Percentiles rank a stretch among this genome's conserved stretches.
Evolutionary conservation across 2,329 filamentous ascomycete species (phyloP).

Genomic region (Macrophomina pseudophaseolina): DNA sequence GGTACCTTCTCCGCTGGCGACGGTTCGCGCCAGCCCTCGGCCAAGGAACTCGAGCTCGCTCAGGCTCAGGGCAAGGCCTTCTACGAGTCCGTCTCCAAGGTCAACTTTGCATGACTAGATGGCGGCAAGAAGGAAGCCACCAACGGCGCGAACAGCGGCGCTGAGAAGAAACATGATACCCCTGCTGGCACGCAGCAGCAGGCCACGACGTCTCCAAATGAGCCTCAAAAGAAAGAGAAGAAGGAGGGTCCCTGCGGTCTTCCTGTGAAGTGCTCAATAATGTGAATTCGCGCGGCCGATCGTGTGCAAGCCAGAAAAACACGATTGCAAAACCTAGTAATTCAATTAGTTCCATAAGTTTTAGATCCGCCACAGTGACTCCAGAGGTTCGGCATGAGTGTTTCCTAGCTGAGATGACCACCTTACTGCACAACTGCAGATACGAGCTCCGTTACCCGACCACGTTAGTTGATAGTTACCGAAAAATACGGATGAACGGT

Average conservation of each 20-base stretch:
- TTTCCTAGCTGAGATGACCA: too few species aligned
- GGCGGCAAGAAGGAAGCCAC: slow-evolving; percentile 43
- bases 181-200: slow-evolving; percentile 25
- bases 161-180: slow-evolving; percentile 36
- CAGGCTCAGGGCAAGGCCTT: slow-evolving; percentile 83
- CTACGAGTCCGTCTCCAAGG: slow-evolving; percentile 76
- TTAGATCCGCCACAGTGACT: too few species aligned
- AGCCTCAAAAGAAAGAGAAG: slow-evolving; percentile 45
- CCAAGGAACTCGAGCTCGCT: slow-evolving; percentile 79
- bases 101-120: slow-evolving; percentile 79
- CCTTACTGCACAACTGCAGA: not conserved
- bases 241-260: slow-evolving; percentile 78
- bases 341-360: not conserved
- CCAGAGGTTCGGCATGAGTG: too few species aligned
- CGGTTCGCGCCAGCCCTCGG: slow-evolving; percentile 80
- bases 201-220: slow-evolving; percentile 35
- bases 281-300: slow-evolving; percentile 48
- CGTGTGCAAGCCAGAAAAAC: slow-evolving; percentile 1
- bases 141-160: slow-evolving; percentile 28
- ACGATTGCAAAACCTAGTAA: not conserved
- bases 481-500: not conserved
- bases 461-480: not conserved
- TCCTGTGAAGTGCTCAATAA: slow-evolving; percentile 73
- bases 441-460: not conserved
- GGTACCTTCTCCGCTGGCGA: slow-evolving; percentile 83